phyloP scores from a whole-genome alignment of 495 filamentous ascomycete genomes.

The Stereocaulon alpinum region DNA sequence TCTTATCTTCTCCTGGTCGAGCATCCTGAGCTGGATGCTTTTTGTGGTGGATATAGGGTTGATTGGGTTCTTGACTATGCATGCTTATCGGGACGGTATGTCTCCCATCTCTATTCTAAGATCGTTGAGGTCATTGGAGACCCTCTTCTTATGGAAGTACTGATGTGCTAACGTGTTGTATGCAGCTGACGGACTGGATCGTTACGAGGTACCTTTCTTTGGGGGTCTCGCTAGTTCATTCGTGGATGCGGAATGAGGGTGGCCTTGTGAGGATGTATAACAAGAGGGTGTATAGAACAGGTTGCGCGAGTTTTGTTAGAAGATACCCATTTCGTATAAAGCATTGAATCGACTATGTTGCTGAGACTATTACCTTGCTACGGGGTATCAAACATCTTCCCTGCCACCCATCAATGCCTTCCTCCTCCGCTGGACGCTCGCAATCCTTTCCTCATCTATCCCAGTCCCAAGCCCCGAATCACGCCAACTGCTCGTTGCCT shows the following conservation, averaged over 20 bases:
- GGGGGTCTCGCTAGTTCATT: slow-evolving; percentile 77
- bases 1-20: slow-evolving; percentile 74
- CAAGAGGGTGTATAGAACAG: background rate
- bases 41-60: slow-evolving; percentile 63
- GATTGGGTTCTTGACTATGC: slow-evolving; percentile 65
- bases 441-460: slow-evolving; percentile 18
- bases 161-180: slow-evolving; percentile 20
- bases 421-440: slow-evolving; percentile 15
- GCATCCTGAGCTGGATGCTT: slow-evolving; percentile 72
- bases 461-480: slow-evolving; percentile 27
- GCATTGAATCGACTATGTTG: background rate
- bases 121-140: too few relatives aligned
- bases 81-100: slow-evolving; percentile 75
- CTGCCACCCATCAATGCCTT: slow-evolving; percentile 16
- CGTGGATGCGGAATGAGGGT: slow-evolving; percentile 72
- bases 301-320: background rate
- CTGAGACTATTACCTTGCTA: background rate
- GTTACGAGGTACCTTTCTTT: slow-evolving; percentile 86
- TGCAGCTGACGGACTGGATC: slow-evolving; percentile 84
- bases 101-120: too few relatives aligned
- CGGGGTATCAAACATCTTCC: background rate
- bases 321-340: slow-evolving; percentile 1
- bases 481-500: slow-evolving; percentile 12
- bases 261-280: background rate
- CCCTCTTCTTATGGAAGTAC: too few relatives aligned